Base-by-base conservation (phyloP, 139 green algal genomes). In the Chlamydomonas sphaeroides region DNA sequence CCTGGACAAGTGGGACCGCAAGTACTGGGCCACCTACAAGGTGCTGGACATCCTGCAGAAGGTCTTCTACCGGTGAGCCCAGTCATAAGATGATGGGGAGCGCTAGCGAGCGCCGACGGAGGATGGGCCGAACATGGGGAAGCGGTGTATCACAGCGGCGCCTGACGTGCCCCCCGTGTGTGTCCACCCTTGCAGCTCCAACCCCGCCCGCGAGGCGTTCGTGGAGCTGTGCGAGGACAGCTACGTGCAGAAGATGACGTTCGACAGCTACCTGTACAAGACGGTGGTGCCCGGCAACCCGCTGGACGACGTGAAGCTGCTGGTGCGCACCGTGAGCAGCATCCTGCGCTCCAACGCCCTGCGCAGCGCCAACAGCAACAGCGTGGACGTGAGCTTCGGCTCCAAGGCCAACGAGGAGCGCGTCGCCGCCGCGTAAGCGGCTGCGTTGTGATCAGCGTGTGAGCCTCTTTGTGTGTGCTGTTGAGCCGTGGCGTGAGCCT, bases 191-290 rank as follows among this genome's bases (percentile, higher is more conserved):
- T n/a, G 48, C 41, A 81, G 97, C 42, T 97, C 91, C 87, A 99
- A 99, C 95, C 97, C 97, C 61, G 97, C 97, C 3, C 92, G 97
- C 35, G 97, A 99, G 92, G 97, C 97, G 20, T 99, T 99, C 89
- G 97, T 99, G 71, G 97, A 99, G 93, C 95, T 99, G 90, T 99
- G 97, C 89, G 90, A 97, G 69, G 94, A 96, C 87, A 88, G 91
- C 78, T 99, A 99, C 80, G 97, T 99, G 48, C 97, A 99, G 94
- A 99, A 98, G 92, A 99, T 99, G 97, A 99, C 97, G 53, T 99
- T 99, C 72, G 97, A 99, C 94, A 94, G 84, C 25, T 99, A 99
- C 93, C 92, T 99, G 53, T 99, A 99, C 96, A 99, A 99, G 95
- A 99, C 95, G 0, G 97, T 99, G n/a, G 97, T 98, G 66, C 97